A percentile compares a stretch with the other conserved stretches of the same genome.
phyloP scores from a whole-genome alignment of 495 filamentous ascomycete species.

The Tetracladium setigerum region DNA sequence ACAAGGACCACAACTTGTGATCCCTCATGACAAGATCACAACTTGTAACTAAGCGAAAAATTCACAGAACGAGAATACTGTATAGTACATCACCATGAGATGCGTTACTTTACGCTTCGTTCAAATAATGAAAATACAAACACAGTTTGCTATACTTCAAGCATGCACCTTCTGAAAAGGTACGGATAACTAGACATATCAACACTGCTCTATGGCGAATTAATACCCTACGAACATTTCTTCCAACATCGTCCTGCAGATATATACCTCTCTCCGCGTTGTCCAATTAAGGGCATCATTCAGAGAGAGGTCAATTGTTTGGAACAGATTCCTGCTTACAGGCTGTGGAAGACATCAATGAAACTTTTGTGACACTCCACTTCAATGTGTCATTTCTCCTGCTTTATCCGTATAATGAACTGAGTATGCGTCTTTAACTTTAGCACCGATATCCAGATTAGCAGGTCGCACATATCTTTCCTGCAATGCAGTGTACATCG shows the following conservation, averaged over 20 bases:
- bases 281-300: neutral
- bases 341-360: conserved; percentile 3
- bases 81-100: neutral
- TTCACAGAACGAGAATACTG: neutral
- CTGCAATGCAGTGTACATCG: neutral
- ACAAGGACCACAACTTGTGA: neutral
- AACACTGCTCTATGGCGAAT: conserved; percentile 6
- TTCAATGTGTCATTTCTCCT: conserved; percentile 3
- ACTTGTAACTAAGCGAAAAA: neutral
- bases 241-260: conserved; percentile 6
- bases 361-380: neutral
- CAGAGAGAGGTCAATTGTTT: conserved; percentile 5
- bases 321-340: conserved; percentile 1
- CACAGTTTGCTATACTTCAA: neutral
- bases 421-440: no score
- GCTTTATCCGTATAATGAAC: conserved; percentile 3
- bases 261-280: conserved; percentile 4
- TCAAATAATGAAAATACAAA: neutral
- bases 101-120: neutral
- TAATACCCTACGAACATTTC: conserved; percentile 1
- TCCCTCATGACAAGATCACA: neutral
- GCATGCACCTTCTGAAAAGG: neutral
- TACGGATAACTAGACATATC: neutral
- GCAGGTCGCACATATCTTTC: neutral
- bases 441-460: neutral